These are phyloP conservation scores for Anthracocystis panici-leucophaei DNA, from an alignment of 1,284 basidiomycete genomes.

Conservation along the genomic window DNA sequence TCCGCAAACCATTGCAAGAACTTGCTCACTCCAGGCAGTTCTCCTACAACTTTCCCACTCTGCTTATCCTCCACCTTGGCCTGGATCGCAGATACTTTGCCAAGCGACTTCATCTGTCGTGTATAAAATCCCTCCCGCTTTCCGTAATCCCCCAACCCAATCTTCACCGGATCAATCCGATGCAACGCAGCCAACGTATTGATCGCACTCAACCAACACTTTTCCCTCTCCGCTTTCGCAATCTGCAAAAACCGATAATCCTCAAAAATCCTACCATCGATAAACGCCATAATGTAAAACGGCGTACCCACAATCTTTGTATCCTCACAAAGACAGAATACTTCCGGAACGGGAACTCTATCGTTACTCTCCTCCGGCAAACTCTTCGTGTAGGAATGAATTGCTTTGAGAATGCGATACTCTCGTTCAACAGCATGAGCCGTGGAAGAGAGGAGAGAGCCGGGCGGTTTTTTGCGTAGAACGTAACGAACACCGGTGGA, in stretches of 20 bases:
- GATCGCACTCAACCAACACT: slow-evolving; percentile 73
- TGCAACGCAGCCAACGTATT: slow-evolving; percentile 80
- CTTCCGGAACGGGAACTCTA: slow-evolving; percentile 84
- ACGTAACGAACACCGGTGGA: slow-evolving; percentile 80
- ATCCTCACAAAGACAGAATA: slow-evolving; percentile 81
- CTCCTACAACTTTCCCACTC: slow-evolving; percentile 72
- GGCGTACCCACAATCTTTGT: slow-evolving; percentile 82
- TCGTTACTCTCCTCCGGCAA: slow-evolving; percentile 44
- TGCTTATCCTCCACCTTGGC: slow-evolving; percentile 78
- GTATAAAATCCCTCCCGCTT: slow-evolving; percentile 86
- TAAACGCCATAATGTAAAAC: slow-evolving; percentile 95
- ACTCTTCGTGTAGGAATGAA: slow-evolving; percentile 33
- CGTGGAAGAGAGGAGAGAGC: slow-evolving; percentile 84
- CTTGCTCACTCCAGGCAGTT: slow-evolving; percentile 79
- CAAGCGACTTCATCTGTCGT: slow-evolving; percentile 87
- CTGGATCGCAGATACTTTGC: slow-evolving; percentile 80
- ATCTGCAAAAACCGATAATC: slow-evolving; percentile 77
- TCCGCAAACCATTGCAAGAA: slow-evolving; percentile 81
- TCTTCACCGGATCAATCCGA: slow-evolving; percentile 77
- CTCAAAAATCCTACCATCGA: slow-evolving; percentile 88
- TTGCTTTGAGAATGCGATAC: slow-evolving; percentile 81
- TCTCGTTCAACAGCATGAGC: slow-evolving; percentile 95
- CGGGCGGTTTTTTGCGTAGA: slow-evolving; percentile 92
- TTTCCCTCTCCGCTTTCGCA: slow-evolving; percentile 74
- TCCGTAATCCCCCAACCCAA: slow-evolving; percentile 84